Base-by-base conservation (phyloP, 2,329 filamentous ascomycete genomes). In the Emergomyces orientalis region DNA sequence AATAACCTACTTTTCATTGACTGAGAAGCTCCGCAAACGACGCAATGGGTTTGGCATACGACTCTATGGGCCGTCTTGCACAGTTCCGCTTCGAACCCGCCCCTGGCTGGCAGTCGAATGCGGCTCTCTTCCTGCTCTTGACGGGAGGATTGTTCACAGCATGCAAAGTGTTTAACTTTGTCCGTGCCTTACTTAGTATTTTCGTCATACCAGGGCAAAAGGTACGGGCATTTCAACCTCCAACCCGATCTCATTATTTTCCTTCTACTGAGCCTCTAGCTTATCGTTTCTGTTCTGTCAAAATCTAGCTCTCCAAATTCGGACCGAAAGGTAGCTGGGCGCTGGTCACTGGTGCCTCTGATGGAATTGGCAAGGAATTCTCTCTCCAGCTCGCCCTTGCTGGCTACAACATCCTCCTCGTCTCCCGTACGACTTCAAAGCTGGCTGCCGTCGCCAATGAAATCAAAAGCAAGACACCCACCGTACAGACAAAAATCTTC, bases 351-450 rank as follows among this genome's bases (percentile, higher is more conserved):
- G 94, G 94, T 66, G 94, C 93, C 60, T 97, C 92, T 13, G 94
- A 99, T 76, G 95, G 94, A 67, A 87, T 99, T 66, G 94, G 94
- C 74, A 97, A 96, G 78, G 94, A 99, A 79, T 99, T 91, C 74
- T 91, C 93, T 45, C 82, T 88, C 39, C 91, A 97, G 75, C 87
- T 99, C 63, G 92, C 94, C 30, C 81, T 85, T 65, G 92, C 94
- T 74, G 92, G 92, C 71, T 99, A 93, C 85, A 97, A 97, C 78
- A 82, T 97, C 69, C 80, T 99, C 66, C 90, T 99, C 69, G 88
- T 99, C 65, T 97, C 94, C 55, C 92, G 95, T 71, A 97, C 95
- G n/a, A 84, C 89, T 69, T 90, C 90, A 49, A 99, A 99, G 79
- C 87, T 99, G 68, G 85, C 90, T 62, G 76, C 85, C 1, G 84